These are phyloP conservation scores for Powellomyces hirtus DNA, from an alignment of 192 early-diverging fungal genomes.

Conservation along the genomic window DNA sequence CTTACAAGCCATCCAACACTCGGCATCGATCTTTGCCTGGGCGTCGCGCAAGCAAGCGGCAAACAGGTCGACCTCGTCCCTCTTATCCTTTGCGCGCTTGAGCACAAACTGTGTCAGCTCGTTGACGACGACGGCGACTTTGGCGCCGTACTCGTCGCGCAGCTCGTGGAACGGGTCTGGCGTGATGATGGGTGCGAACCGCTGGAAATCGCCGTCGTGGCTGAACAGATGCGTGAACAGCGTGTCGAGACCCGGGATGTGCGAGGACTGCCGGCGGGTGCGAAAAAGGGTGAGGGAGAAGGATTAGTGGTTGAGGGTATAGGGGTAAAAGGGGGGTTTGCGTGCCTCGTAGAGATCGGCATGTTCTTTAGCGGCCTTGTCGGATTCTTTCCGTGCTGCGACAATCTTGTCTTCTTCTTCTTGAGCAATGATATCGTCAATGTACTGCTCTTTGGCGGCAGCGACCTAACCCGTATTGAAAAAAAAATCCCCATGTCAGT, in stretches of 20 bases:
- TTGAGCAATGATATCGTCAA: constrained; percentile 61
- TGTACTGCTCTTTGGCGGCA: constrained; percentile 55
- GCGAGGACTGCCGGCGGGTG: no score
- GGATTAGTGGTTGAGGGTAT: background rate
- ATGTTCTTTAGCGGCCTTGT: constrained; percentile 28
- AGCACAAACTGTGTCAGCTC: constrained; percentile 53
- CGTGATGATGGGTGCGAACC: constrained; percentile 37
- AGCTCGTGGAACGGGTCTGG: constrained; percentile 46
- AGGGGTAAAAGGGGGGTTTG: background rate
- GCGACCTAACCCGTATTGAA: constrained; percentile 32
- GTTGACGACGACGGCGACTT: constrained; percentile 55
- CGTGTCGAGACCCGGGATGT: constrained; percentile 50
- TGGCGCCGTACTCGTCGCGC: constrained; percentile 53
- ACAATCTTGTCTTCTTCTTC: constrained; percentile 63
- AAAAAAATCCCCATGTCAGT: no score
- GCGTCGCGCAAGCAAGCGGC: constrained; percentile 32
- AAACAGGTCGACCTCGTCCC: constrained; percentile 48
- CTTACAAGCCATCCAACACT: constrained; percentile 44
- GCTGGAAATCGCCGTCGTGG: constrained; percentile 54
- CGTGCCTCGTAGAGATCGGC: constrained; percentile 49
- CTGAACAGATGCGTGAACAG: constrained; percentile 58
- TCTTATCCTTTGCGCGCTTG: constrained; percentile 41
- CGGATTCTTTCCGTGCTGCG: constrained; percentile 42
- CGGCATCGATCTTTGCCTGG: constrained; percentile 45
- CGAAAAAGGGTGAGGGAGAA: no score